phyloP scores from a whole-genome alignment of 768 basidiomycete genomes.

The Psilocybe cubensis region DNA sequence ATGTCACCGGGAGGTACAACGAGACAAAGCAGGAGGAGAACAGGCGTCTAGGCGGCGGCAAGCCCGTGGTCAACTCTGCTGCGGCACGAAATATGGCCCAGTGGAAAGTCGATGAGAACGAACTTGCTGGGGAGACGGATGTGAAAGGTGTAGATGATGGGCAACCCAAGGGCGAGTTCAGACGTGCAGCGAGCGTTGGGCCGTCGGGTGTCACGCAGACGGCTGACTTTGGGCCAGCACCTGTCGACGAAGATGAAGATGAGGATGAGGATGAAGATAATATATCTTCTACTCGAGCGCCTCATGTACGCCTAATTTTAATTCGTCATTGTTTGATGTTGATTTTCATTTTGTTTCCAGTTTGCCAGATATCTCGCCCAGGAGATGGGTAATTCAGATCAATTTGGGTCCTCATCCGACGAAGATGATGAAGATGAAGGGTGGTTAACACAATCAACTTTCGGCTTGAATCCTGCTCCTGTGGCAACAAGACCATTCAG shows the following conservation, averaged over 20 bases:
- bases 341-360: slow-evolving; percentile 37
- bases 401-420: slow-evolving; percentile 58
- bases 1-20: slow-evolving; percentile 81
- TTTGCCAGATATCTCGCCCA: slow-evolving; percentile 81
- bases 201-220: slow-evolving; percentile 40
- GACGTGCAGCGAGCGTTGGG: slow-evolving; percentile 45
- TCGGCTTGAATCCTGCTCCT: slow-evolving; percentile 55
- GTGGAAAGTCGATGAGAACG: slow-evolving; percentile 78
- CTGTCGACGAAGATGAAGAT: slow-evolving; percentile 50
- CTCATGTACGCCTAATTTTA: slow-evolving; percentile 40
- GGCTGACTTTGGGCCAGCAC: slow-evolving; percentile 35
- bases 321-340: slow-evolving; percentile 4
- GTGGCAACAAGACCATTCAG: slow-evolving; percentile 48
- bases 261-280: slow-evolving; percentile 45
- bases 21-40: slow-evolving; percentile 87
- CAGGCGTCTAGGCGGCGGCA: slow-evolving; percentile 83
- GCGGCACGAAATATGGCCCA: slow-evolving; percentile 34
- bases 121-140: slow-evolving; percentile 24
- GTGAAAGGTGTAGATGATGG: slow-evolving; percentile 10
- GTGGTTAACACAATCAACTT: slow-evolving; percentile 82
- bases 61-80: slow-evolving; percentile 57
- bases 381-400: slow-evolving; percentile 69
- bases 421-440: slow-evolving; percentile 83
- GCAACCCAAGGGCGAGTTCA: slow-evolving; percentile 60
- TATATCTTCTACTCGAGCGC: slow-evolving; percentile 46